Percentiles rank a stretch among this genome's conserved stretches.
Conservation (phyloP, 306 rosid genomes). For the Begonia peltatifolia region DNA sequence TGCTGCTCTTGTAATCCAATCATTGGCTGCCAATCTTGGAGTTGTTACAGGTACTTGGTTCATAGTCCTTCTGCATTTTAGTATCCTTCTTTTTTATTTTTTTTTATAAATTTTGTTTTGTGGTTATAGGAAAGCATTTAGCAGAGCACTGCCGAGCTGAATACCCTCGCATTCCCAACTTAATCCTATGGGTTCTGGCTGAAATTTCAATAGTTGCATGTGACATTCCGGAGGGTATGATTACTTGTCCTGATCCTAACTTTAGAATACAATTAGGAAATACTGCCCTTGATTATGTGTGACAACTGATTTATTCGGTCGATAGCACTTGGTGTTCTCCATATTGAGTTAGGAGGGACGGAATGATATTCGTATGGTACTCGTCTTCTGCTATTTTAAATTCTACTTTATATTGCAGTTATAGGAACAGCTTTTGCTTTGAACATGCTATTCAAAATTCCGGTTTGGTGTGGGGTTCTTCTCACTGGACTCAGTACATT, state of each 20-base stretch:
- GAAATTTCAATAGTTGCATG: slow-evolving; percentile 93
- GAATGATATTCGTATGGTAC: no score
- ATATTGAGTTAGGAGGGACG: no score
- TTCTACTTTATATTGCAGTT: slow-evolving; percentile 32
- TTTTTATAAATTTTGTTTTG: slow-evolving; percentile 1
- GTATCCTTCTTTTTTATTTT: no score
- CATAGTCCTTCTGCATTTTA: no score
- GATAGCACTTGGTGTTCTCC: no score
- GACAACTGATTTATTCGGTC: no score
- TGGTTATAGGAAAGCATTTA: slow-evolving; percentile 76
- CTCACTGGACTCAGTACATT: slow-evolving; percentile 69
- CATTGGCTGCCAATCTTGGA: slow-evolving; percentile 95
- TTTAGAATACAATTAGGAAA: no score
- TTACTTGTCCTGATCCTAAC: no score
- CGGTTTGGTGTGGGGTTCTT: slow-evolving; percentile 75
- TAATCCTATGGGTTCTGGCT: slow-evolving; percentile 80
- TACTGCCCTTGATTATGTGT: no score
- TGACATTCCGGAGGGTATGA: slow-evolving; percentile 93
- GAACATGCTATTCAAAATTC: slow-evolving; percentile 61
- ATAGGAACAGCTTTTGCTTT: slow-evolving; percentile 85
- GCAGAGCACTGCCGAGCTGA: slow-evolving; percentile 93
- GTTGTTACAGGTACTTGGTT: slow-evolving; percentile 71
- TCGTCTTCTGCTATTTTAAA: background rate
- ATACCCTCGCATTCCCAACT: slow-evolving; percentile 54
- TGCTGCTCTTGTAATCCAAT: slow-evolving; percentile 85